These are phyloP conservation scores for Lepidium aucheri DNA, from an alignment of 345 rosid genomes.

Conservation along the genomic window DNA sequence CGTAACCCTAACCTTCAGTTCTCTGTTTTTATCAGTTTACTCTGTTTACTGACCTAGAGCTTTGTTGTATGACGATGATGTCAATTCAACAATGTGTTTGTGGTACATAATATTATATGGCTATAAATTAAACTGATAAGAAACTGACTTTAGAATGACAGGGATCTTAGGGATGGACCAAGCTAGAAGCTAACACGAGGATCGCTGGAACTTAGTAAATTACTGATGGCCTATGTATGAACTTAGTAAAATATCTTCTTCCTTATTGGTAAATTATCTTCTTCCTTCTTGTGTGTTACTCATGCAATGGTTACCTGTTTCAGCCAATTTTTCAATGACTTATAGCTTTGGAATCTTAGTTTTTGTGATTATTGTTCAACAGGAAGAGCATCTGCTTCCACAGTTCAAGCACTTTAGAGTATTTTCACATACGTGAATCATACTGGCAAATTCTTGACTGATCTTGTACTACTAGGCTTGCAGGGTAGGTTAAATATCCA, in stretches of 20 bases:
- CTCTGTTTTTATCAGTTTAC: background rate
- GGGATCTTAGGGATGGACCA: slow-evolving; percentile 6
- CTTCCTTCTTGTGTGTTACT: too few species aligned
- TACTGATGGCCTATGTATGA: too few species aligned
- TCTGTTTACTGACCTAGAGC: background rate
- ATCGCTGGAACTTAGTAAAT: slow-evolving; percentile 20
- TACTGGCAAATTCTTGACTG: too few species aligned
- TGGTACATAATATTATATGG: too few species aligned
- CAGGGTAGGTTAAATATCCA: too few species aligned
- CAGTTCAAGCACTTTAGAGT: background rate
- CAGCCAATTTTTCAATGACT: background rate
- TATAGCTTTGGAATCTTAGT: slow-evolving; percentile 18
- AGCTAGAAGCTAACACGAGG: slow-evolving; percentile 1
- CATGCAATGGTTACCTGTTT: too few species aligned
- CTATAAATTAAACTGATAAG: too few species aligned
- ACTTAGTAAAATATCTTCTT: too few species aligned
- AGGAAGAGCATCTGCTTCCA: slow-evolving; percentile 7
- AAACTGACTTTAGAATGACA: slow-evolving; percentile 6
- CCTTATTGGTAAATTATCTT: too few species aligned
- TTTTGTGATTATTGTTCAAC: slow-evolving; percentile 5
- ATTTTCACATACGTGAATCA: too few species aligned
- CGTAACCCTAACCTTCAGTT: background rate
- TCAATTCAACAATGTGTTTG: too few species aligned
- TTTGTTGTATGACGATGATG: background rate
- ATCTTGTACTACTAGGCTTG: too few species aligned